These are phyloP conservation scores for Gentiana macrophylla DNA, from an alignment of 257 asterid species.

Conservation along the genomic window DNA sequence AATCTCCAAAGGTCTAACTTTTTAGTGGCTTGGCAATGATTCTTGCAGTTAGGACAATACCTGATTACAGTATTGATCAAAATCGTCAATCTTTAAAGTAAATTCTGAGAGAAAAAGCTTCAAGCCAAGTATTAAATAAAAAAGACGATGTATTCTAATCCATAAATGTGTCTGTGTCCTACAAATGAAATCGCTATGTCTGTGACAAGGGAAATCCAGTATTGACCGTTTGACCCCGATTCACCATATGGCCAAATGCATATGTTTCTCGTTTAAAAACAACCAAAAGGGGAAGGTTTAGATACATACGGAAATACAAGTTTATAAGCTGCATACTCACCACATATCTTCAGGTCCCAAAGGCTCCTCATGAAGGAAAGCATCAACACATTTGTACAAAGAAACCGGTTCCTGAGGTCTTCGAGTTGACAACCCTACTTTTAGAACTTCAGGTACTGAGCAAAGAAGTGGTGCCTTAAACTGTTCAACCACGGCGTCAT, in stretches of 20 bases:
- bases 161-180: too few species aligned
- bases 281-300: not conserved
- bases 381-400: conserved; percentile 87
- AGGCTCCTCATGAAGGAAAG: conserved; percentile 95
- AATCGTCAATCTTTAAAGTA: too few species aligned
- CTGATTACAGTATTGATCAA: conserved; percentile 16
- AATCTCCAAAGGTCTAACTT: conserved; percentile 92
- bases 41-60: conserved; percentile 81
- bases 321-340: conserved; percentile 37
- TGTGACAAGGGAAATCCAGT: too few species aligned
- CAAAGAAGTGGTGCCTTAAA: conserved; percentile 38
- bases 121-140: not conserved
- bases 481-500: conserved; percentile 29
- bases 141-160: too few species aligned
- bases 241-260: not conserved
- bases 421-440: conserved; percentile 47
- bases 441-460: conserved; percentile 70
- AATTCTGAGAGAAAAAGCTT: too few species aligned
- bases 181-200: too few species aligned
- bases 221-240: too few species aligned
- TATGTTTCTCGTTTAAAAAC: not conserved
- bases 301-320: not conserved
- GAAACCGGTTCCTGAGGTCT: conserved; percentile 78
- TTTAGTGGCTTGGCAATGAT: conserved; percentile 84
- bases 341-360: conserved; percentile 99